These are phyloP conservation scores for Saussurea involucrata DNA, from an alignment of 129 eudicot species.

Conservation along the genomic window DNA sequence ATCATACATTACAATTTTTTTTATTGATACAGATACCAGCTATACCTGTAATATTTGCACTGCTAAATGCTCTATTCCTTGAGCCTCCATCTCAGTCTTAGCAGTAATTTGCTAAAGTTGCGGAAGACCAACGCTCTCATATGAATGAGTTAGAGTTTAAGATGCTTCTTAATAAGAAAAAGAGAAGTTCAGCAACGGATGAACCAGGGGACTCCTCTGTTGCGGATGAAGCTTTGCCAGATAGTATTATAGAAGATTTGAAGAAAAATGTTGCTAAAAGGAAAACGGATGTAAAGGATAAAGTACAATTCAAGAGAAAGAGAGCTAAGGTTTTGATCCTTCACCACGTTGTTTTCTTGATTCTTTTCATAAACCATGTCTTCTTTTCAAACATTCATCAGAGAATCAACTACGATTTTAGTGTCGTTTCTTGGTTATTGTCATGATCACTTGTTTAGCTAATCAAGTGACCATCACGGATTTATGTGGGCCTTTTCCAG, in stretches of 20 bases:
- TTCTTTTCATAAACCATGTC: background rate
- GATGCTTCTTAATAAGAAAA: conserved; percentile 42
- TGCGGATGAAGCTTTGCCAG: conserved; percentile 35
- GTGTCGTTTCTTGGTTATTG: background rate
- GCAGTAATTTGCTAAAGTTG: conserved; percentile 57
- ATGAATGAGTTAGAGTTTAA: conserved; percentile 63
- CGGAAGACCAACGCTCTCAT: conserved; percentile 83
- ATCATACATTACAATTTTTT: background rate
- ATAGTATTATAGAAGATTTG: conserved; percentile 12
- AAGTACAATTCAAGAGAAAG: conserved; percentile 74
- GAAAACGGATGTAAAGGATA: conserved; percentile 47
- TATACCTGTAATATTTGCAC: conserved; percentile 78
- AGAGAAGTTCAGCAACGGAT: conserved; percentile 21
- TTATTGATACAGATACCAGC: conserved; percentile 65
- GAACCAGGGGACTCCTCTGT: conserved; percentile 40
- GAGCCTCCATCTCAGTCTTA: conserved; percentile 76
- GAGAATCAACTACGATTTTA: background rate
- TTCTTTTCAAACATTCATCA: background rate
- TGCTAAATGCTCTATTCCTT: conserved; percentile 72
- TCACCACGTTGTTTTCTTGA: background rate
- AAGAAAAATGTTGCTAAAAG: conserved; percentile 30
- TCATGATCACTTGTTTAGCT: background rate
- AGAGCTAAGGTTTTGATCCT: conserved; percentile 67
- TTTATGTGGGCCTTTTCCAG: conserved; percentile 34
- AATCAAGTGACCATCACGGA: background rate